A percentile compares a stretch with the other conserved stretches of the same genome.
These are phyloP conservation scores for Emergomyces orientalis DNA, from an alignment of 2,329 filamentous ascomycete genomes.

Conservation along the genomic window DNA sequence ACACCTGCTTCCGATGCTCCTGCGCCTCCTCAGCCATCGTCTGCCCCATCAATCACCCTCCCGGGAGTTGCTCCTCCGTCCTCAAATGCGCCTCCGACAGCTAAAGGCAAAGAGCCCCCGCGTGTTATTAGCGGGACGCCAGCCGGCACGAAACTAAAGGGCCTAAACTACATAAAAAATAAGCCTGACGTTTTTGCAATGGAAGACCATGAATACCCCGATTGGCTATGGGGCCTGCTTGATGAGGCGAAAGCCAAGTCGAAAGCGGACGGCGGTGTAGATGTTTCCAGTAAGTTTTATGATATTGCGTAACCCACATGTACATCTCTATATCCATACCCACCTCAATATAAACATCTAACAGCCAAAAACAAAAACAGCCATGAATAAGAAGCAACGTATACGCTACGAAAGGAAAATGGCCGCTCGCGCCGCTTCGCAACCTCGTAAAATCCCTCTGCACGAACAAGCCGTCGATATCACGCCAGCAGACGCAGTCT, in stretches of 20 bases:
- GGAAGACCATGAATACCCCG: constrained; percentile 41
- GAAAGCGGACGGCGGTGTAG: constrained; percentile 24
- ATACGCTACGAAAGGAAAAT: constrained; percentile 40
- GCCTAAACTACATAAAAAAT: constrained; percentile 41
- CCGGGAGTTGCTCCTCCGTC: constrained; percentile 14
- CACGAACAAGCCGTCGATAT: constrained; percentile 40
- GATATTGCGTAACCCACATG: not conserved
- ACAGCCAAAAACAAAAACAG: constrained; percentile 22
- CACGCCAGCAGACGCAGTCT: constrained; percentile 27
- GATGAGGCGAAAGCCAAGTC: constrained; percentile 29
- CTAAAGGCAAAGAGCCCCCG: constrained; percentile 1
- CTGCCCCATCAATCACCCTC: constrained; percentile 8
- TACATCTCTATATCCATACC: not conserved
- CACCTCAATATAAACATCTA: not conserved
- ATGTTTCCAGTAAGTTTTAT: constrained; percentile 20
- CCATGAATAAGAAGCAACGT: constrained; percentile 41
- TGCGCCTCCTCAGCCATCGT: not conserved
- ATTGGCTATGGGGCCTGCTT: constrained; percentile 40
- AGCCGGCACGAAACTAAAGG: constrained; percentile 33
- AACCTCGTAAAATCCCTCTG: constrained; percentile 35
- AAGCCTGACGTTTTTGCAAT: constrained; percentile 36
- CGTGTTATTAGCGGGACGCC: constrained; percentile 30
- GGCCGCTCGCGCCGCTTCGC: constrained; percentile 30
- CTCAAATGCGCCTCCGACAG: constrained; percentile 6
- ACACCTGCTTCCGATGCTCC: constrained; percentile 24